phyloP scores from a whole-genome alignment of 2,329 filamentous ascomycete species.

The Bipolaris gigantea region DNA sequence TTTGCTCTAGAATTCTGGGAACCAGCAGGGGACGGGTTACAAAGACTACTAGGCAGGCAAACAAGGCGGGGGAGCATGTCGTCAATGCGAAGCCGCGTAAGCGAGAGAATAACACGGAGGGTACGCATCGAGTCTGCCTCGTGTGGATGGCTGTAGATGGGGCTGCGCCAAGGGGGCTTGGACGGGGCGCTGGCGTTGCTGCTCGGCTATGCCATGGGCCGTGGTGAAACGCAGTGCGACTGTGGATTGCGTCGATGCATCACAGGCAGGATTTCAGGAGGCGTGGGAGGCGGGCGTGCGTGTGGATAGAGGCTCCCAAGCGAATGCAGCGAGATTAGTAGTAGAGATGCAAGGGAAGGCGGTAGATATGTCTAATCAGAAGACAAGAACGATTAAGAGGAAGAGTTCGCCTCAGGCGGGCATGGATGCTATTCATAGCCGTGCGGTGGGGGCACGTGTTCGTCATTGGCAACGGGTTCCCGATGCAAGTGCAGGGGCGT shows the following conservation, averaged over 20 bases:
- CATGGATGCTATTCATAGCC: constrained; percentile 8
- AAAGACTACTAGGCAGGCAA: not conserved
- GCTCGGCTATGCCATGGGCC: constrained; percentile 11
- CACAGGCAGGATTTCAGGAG: not conserved
- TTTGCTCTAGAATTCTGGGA: not conserved
- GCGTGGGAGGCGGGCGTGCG: not conserved
- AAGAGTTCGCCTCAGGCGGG: constrained; percentile 6
- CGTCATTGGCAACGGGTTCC: constrained; percentile 14
- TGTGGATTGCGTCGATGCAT: constrained; percentile 6
- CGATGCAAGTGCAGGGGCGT: constrained; percentile 16
- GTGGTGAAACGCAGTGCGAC: constrained; percentile 9
- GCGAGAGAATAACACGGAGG: not conserved
- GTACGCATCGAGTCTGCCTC: not conserved
- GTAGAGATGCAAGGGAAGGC: not conserved
- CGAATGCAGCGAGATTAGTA: not conserved
- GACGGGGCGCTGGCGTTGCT: not conserved
- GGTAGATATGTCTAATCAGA: not conserved
- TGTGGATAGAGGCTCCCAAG: not conserved
- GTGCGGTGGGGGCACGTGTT: constrained; percentile 1
- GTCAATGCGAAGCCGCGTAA: not conserved
- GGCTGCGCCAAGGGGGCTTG: constrained; percentile 1
- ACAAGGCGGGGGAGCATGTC: not conserved
- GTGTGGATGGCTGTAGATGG: not conserved
- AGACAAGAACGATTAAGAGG: not conserved
- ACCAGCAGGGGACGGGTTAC: not conserved